Evolutionary conservation across 495 filamentous ascomycete species (phyloP).

Genomic region (Cercophora sp.): DNA sequence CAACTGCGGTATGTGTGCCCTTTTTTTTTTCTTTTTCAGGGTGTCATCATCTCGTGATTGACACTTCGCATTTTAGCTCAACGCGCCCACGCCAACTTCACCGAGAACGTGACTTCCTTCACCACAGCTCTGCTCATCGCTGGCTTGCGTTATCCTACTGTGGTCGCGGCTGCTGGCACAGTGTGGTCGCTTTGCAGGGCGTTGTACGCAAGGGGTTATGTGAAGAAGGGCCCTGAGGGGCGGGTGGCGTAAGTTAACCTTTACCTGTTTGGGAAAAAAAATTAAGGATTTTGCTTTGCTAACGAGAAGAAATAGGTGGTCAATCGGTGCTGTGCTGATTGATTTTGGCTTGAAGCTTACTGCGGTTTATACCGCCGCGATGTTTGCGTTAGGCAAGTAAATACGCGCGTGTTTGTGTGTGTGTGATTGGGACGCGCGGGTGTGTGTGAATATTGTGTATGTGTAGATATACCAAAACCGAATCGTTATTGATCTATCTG

Average conservation of each 20-base stretch:
- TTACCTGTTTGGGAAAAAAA: neutral
- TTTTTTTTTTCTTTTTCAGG: neutral
- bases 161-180: conserved; percentile 48
- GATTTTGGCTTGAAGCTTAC: conserved; percentile 28
- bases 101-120: conserved; percentile 61
- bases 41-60: neutral
- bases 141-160: conserved; percentile 53
- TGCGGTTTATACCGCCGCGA: conserved; percentile 31
- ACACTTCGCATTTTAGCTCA: conserved; percentile 58
- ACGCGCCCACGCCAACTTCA: conserved; percentile 67
- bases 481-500: too few species aligned
- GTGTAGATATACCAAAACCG: neutral
- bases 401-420: too few species aligned
- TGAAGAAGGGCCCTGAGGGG: conserved; percentile 32
- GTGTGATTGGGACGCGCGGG: neutral
- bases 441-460: neutral
- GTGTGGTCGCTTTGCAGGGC: conserved; percentile 54
- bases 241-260: conserved; percentile 23
- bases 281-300: neutral
- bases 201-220: conserved; percentile 61
- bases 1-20: conserved; percentile 45
- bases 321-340: conserved; percentile 12
- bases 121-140: conserved; percentile 54
- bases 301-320: conserved; percentile 17
- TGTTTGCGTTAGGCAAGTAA: conserved; percentile 26